phyloP scores from a whole-genome alignment of 441 rosid genomes.

The Hura crepitans region DNA sequence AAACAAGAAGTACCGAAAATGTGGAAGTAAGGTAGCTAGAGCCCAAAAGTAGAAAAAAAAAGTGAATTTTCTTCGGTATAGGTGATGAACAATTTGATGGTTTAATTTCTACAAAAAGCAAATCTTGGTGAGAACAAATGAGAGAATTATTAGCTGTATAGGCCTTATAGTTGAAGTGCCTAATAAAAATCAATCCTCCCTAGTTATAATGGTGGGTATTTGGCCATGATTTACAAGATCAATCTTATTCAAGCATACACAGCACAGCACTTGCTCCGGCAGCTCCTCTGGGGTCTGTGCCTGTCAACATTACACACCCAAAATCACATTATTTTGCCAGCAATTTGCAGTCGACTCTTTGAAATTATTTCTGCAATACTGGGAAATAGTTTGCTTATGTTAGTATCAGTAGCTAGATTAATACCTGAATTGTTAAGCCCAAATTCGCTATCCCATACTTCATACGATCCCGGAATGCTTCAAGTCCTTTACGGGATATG shows the following conservation, averaged over 20 bases:
- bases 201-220: slow-evolving; percentile 58
- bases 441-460: slow-evolving; percentile 60
- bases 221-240: slow-evolving; percentile 70
- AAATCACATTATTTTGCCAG: neutral
- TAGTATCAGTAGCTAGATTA: slow-evolving; percentile 2
- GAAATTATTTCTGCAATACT: neutral
- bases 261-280: slow-evolving; percentile 78
- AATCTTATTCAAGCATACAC: slow-evolving; percentile 66
- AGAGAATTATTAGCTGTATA: slow-evolving; percentile 3
- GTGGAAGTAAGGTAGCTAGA: too few species aligned
- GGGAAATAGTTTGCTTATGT: neutral
- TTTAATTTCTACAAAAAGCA: slow-evolving; percentile 15
- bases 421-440: slow-evolving; percentile 84
- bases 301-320: slow-evolving; percentile 31
- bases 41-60: neutral
- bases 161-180: slow-evolving; percentile 3
- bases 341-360: neutral
- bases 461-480: slow-evolving; percentile 67
- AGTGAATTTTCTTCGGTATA: neutral
- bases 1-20: too few species aligned
- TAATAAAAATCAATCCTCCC: slow-evolving; percentile 32
- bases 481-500: slow-evolving; percentile 84
- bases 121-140: neutral
- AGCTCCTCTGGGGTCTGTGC: slow-evolving; percentile 83
- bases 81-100: neutral